Conservation (phyloP, 2,329 filamentous ascomycete species). For the Leptographium wingfieldii region DNA sequence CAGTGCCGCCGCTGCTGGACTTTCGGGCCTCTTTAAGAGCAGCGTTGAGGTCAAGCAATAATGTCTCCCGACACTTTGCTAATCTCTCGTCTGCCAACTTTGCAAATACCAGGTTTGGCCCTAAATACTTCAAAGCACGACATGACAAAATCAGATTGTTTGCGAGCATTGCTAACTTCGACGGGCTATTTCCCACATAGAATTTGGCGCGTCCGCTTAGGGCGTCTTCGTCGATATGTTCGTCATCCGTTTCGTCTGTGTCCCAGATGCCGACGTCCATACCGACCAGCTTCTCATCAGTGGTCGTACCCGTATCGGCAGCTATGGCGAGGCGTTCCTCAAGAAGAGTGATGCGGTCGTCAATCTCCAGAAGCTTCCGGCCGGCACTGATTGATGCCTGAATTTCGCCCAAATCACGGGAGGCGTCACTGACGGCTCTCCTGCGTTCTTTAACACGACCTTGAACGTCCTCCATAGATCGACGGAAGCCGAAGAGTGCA, state of each 20-base stretch:
- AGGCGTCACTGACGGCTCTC: slow-evolving; percentile 46
- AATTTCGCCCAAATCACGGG: slow-evolving; percentile 55
- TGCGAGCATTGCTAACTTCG: slow-evolving; percentile 32
- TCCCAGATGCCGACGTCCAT: not conserved
- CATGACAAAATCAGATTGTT: slow-evolving; percentile 31
- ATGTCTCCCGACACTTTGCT: slow-evolving; percentile 39
- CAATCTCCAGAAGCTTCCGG: slow-evolving; percentile 52
- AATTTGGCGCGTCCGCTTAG: slow-evolving; percentile 17
- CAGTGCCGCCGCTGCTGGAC: slow-evolving; percentile 15
- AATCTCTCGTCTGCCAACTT: slow-evolving; percentile 40
- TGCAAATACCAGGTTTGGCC: slow-evolving; percentile 35
- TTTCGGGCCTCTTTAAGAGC: slow-evolving; percentile 30
- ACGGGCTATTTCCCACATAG: slow-evolving; percentile 32
- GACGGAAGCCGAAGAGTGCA: slow-evolving; percentile 70
- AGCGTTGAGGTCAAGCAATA: slow-evolving; percentile 41
- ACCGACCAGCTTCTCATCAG: not conserved
- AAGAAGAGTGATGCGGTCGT: slow-evolving; percentile 47
- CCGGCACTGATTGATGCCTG: slow-evolving; percentile 49
- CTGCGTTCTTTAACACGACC: slow-evolving; percentile 50
- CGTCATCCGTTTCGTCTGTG: slow-evolving; percentile 18
- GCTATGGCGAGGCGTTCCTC: slow-evolving; percentile 51
- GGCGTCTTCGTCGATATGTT: slow-evolving; percentile 20
- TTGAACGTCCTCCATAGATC: slow-evolving; percentile 67
- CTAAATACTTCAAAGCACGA: slow-evolving; percentile 29
- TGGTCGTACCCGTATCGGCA: slow-evolving; percentile 9